A percentile compares a stretch with the other conserved stretches of the same genome.
Conservation (phyloP, 2,329 filamentous ascomycete species). For the Botrytis fragariae region DNA sequence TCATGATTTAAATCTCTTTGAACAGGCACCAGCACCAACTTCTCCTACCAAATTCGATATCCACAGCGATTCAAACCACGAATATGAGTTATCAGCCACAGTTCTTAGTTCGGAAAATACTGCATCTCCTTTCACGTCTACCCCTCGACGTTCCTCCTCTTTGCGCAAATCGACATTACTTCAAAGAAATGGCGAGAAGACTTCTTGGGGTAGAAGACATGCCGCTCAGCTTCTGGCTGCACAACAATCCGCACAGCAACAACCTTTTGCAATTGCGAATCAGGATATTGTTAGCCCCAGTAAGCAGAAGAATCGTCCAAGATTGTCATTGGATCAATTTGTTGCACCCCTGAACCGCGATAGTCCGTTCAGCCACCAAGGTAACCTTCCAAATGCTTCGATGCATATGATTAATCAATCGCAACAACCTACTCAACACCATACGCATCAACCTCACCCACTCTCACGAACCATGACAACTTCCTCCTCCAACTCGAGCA, state of each 20-base stretch:
- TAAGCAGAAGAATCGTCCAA: slow-evolving; percentile 60
- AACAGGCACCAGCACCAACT: slow-evolving; percentile 50
- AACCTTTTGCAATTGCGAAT: slow-evolving; percentile 21
- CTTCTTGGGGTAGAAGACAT: slow-evolving; percentile 59
- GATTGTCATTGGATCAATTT: slow-evolving; percentile 78
- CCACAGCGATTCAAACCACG: slow-evolving; percentile 49
- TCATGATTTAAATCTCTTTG: slow-evolving; percentile 72
- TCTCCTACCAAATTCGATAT: slow-evolving; percentile 49
- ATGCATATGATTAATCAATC: slow-evolving; percentile 47
- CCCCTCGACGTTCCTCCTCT: slow-evolving; percentile 70
- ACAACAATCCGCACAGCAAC: slow-evolving; percentile 35
- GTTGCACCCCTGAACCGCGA: slow-evolving; percentile 64
- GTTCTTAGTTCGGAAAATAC: slow-evolving; percentile 31
- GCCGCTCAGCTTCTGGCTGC: slow-evolving; percentile 48
- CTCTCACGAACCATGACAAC: slow-evolving; percentile 83
- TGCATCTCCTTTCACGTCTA: slow-evolving; percentile 43
- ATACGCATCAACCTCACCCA: slow-evolving; percentile 66
- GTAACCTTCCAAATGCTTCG: slow-evolving; percentile 52
- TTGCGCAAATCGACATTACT: slow-evolving; percentile 84
- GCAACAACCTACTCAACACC: slow-evolving; percentile 19
- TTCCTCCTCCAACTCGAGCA: slow-evolving; percentile 77
- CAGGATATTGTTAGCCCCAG: slow-evolving; percentile 55
- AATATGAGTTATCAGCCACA: slow-evolving; percentile 53
- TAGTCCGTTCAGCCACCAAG: slow-evolving; percentile 59
- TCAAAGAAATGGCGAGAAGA: slow-evolving; percentile 71